Evolutionary conservation across 352 stramenopile genomes (phyloP), one percentile per base, ranked within the genome.

Genomic region (Globisporangium camurandrum): DNA sequence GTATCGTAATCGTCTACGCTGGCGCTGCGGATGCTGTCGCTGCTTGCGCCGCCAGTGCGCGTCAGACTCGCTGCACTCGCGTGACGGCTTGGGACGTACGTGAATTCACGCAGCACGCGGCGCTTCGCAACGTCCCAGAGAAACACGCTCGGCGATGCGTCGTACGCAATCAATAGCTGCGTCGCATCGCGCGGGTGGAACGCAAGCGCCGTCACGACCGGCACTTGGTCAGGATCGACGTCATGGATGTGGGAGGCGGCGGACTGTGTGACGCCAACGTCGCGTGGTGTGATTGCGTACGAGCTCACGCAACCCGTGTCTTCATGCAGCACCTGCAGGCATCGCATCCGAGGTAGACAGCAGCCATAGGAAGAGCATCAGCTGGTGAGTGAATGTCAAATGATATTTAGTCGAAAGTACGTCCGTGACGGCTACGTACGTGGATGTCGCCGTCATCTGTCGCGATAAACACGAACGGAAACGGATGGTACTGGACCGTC

Each of bases 71-170:
- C 14, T 5, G 28, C 22, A 14, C 57, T 42, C 19, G 54, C 49
- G 4, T 28, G 17, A 16, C 57, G 24, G 48, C 62, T 61, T 49
- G 61, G 57, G 22, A 30, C 41, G 3, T 71, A 37, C 10, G 58
- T 61, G 39, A 63, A 75, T 51, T 83, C 66, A 3, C 60, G 63
- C 23, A 77, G 44, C 24, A 86, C 60, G 47, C 84, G 86, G 47
- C 64, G 66, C 49, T 87, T 89, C 23, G 70, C 50, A 30, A 89
- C 62, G 41, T 92, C 75, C 77, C 75, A 88, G 19, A 86, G 56
- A 30, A 75, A 69, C 40, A 89, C 66, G 0, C 46, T 61, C 9
- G 62, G 46, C 4, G 64, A 72, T 12, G 61, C 64, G 31, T 86
- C 76, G 48, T 85, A 92, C 11, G 71, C 71, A 11, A 92, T 49